These are phyloP conservation scores for Akanthomyces uredinophilus DNA, from an alignment of 2,329 filamentous ascomycete genomes.

Conservation along the genomic window DNA sequence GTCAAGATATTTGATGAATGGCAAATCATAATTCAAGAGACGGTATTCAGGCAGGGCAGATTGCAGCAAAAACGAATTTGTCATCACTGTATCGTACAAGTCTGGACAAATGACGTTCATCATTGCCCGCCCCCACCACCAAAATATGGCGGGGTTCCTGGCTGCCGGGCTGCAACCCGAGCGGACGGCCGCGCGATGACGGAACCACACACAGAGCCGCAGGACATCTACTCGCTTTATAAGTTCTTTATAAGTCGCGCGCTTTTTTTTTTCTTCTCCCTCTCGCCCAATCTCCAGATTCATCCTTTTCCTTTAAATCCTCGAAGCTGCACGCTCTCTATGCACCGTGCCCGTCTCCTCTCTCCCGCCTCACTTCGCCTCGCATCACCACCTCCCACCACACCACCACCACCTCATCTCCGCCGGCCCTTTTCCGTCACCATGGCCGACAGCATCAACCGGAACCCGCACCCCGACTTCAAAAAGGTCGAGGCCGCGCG, in stretches of 20 bases:
- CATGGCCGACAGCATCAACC: conserved; percentile 34
- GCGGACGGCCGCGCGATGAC: neutral
- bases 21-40: neutral
- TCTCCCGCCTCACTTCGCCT: neutral
- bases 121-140: neutral
- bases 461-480: conserved; percentile 71
- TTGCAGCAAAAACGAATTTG: neutral
- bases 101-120: neutral
- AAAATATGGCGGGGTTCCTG: neutral
- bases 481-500: conserved; percentile 64
- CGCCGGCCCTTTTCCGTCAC: conserved; percentile 15
- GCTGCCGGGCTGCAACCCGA: neutral
- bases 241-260: conserved; percentile 4
- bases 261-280: neutral
- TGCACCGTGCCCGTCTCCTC: neutral
- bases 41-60: neutral
- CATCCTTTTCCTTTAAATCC: neutral
- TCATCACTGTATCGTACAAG: neutral
- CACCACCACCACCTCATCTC: neutral
- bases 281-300: neutral
- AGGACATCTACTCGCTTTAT: neutral
- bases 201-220: neutral
- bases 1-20: neutral
- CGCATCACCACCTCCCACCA: neutral
- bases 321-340: neutral